Base-by-base conservation (phyloP, 2,329 filamentous ascomycete genomes). In the Monilinia laxa region DNA sequence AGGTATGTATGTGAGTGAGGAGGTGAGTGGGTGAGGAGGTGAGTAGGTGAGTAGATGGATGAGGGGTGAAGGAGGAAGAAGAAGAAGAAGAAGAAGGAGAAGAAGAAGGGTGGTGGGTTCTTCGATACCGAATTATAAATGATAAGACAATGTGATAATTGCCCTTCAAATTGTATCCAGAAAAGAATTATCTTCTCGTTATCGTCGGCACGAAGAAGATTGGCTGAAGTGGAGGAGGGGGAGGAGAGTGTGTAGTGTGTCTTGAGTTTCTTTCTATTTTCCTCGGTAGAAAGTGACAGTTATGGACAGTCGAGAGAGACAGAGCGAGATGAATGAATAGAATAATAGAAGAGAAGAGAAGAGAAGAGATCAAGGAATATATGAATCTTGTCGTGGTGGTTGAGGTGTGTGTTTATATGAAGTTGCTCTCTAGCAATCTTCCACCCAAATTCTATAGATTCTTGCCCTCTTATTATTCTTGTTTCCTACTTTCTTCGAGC, bases 201-300 rank as follows among this genome's bases (percentile, higher is more conserved):
- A 35, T 66, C 20, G 35, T 66, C 42, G 62, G 53, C 58, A 65
- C 25, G 56, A 54, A 45, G 45, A 42, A 6, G 51, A 25, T 11
- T 12, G 10, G 38, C 2, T 40, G 38, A 14, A 40, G 38, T 40
- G 38, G 38, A 40, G 38, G 38, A 12, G 7, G 38, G 38, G 9
- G 11, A 40, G 38, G 10, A 52, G 62, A 45, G 55, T 16, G 62
- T 28, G 55, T 20, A 54, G 49, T 42, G 25, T 25, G 51, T 45
- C 10, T 66, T 60, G 62, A 55, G 35, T 55, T 53, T 66, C 51
- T 67, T 66, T 66, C 68, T 58, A 67, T 68, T 42, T 67, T 58
- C 38, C 62, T 69, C 67, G 23, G 59, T 45, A 52, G 68, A 66
- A 69, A 67, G 52, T 71, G 71, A 73, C 70, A 73, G 71, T 69